These are phyloP conservation scores for Drechslera avenae DNA, from an alignment of 2,329 filamentous ascomycete species.

Conservation along the genomic window DNA sequence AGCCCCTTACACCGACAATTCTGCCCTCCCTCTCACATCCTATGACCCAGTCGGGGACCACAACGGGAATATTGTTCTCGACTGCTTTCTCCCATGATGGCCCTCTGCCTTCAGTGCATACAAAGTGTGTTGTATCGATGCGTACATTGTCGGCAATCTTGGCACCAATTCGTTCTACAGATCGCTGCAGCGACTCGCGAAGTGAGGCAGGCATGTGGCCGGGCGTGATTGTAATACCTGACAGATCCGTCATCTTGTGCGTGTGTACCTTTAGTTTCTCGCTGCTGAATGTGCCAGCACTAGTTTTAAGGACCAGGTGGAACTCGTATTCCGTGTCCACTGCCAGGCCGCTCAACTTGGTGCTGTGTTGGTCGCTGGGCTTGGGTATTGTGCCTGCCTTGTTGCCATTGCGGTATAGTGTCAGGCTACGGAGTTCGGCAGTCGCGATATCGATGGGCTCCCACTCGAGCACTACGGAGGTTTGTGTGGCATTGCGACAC, in stretches of 20 bases:
- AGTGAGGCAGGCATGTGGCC: constrained; percentile 78
- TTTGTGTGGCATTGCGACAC: constrained; percentile 96
- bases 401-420: constrained; percentile 91
- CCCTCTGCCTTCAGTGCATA: constrained; percentile 91
- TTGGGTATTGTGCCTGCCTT: constrained; percentile 95
- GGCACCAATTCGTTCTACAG: constrained; percentile 86
- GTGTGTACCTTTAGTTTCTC: constrained; percentile 86
- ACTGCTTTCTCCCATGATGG: constrained; percentile 93
- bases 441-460: constrained; percentile 92
- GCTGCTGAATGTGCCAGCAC: constrained; percentile 82
- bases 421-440: constrained; percentile 85
- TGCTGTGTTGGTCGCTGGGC: constrained; percentile 85
- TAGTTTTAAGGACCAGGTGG: constrained; percentile 88
- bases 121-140: constrained; percentile 98
- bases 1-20: constrained; percentile 92
- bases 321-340: constrained; percentile 96
- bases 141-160: constrained; percentile 88
- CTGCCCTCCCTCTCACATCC: constrained; percentile 93
- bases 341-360: constrained; percentile 95
- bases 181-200: constrained; percentile 73
- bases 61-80: constrained; percentile 97
- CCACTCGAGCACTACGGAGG: constrained; percentile 98
- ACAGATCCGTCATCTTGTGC: constrained; percentile 98
- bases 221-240: constrained; percentile 91
- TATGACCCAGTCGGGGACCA: constrained; percentile 94